Evolutionary conservation across 202 grass and related monocot species (phyloP), one percentile per base, ranked within the genome.

Genomic region (Carex sylvatica): DNA sequence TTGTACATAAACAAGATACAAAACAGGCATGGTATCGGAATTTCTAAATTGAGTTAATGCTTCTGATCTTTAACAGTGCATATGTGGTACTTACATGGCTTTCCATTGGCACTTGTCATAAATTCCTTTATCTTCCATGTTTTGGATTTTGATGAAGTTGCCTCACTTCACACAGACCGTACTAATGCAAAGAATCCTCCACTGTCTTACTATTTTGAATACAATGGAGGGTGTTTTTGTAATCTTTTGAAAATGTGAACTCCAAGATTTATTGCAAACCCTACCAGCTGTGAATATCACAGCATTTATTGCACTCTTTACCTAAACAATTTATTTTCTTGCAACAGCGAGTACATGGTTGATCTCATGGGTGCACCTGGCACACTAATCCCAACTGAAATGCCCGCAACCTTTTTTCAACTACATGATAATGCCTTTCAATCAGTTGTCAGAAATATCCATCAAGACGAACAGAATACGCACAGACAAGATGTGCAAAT

Each of bases 281-380:
- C 16, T 36, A 20, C 4, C 14, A 58, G 14, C 2, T 47, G 28
- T 75, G 72, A 46, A 74, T 53, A 14, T 19, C 7, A 0, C 40
- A 31, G 15, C 51, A 75, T 70, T 70, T 16, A 20, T 42, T 70
- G 38, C 66, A 44, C 38, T 11, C 15, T 49, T 75, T n/a, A 38
- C 49, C 72, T 75, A 56, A 53, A 74, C 53, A 74, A 4, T 60
- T 31, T 81, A 81, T 65, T 77, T 65, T 72, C 20, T 95, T 89
- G 55, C 85, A 85, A 84, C 90, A 90, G 85, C 51, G 93, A 99
- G 83, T 99, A 92, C 72, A 99, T 99, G 47, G 84, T 99, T 85
- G 96, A 99, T 88, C 87, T 99, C 56, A 99, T 99, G 96, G 93
- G 96, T 71, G 96, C 93, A 89, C 96, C 96, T 78, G 93, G 93